These are phyloP conservation scores for Lithocarpus polystachyus DNA, from an alignment of 306 rosid species.

Conservation along the genomic window DNA sequence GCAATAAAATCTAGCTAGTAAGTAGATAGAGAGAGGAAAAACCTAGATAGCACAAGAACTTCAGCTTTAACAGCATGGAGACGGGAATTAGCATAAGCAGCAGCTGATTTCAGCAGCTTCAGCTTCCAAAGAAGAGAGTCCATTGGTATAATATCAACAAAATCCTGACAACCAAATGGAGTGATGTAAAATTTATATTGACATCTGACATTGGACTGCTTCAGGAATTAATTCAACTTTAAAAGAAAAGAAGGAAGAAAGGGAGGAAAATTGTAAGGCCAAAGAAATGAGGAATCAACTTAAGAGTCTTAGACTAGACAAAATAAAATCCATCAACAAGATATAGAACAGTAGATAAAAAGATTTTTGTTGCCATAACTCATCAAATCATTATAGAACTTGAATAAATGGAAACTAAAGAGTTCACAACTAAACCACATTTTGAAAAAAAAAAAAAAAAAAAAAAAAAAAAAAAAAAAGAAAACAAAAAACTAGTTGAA, in stretches of 20 bases:
- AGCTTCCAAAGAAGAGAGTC: slow-evolving; percentile 90
- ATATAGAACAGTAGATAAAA: not conserved
- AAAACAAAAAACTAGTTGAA: not conserved
- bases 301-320: not conserved
- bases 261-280: not conserved
- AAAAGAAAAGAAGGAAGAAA: not conserved
- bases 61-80: slow-evolving; percentile 94
- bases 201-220: slow-evolving; percentile 2
- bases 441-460: not conserved
- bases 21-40: slow-evolving; percentile 16
- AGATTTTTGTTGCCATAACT: not conserved
- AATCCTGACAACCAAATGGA: slow-evolving; percentile 45
- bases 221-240: not conserved
- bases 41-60: slow-evolving; percentile 96
- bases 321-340: not conserved
- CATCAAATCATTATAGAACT: not conserved
- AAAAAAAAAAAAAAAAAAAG: no score
- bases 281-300: not conserved
- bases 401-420: not conserved
- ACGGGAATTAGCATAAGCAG: slow-evolving; percentile 90
- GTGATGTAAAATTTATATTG: slow-evolving; percentile 17
- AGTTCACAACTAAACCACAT: not conserved
- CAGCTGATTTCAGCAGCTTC: slow-evolving; percentile 83
- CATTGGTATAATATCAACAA: slow-evolving; percentile 68
- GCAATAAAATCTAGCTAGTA: not conserved